These are phyloP conservation scores for Decorospora gaudefroyi DNA, from an alignment of 2,329 filamentous ascomycete species.

Conservation along the genomic window DNA sequence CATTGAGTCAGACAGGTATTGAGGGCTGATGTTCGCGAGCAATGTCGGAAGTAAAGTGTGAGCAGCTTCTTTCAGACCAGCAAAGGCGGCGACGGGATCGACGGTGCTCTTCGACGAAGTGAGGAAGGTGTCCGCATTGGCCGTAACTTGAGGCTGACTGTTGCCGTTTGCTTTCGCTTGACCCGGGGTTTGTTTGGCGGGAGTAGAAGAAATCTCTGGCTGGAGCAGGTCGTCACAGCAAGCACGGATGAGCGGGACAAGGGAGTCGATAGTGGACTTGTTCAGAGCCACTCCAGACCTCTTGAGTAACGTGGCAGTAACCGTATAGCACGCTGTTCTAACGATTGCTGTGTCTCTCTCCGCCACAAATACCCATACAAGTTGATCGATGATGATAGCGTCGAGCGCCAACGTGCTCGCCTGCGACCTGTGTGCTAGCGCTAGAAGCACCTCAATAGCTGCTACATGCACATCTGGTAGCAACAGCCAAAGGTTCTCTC, in stretches of 20 bases:
- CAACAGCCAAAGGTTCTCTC: conserved; percentile 73
- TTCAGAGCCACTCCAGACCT: conserved; percentile 68
- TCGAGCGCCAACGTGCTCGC: conserved; percentile 63
- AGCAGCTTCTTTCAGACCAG: conserved; percentile 62
- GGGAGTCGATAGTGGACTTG: conserved; percentile 66
- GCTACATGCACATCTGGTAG: conserved; percentile 76
- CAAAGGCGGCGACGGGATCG: conserved; percentile 44
- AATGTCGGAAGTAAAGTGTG: conserved; percentile 64
- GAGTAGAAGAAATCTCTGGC: conserved; percentile 37
- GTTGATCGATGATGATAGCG: conserved; percentile 70
- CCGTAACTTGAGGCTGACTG: conserved; percentile 45
- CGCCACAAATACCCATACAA: conserved; percentile 69
- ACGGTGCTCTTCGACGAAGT: conserved; percentile 45
- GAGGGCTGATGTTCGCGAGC: conserved; percentile 66
- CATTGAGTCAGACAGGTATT: conserved; percentile 69
- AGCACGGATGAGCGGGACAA: conserved; percentile 65
- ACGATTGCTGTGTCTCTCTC: conserved; percentile 58
- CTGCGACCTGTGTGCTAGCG: conserved; percentile 63
- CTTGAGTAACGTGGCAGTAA: conserved; percentile 62
- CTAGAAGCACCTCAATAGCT: conserved; percentile 65
- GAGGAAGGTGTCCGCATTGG: conserved; percentile 76
- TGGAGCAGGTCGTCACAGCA: conserved; percentile 77
- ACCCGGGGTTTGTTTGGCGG: conserved; percentile 47
- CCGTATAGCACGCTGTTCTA: conserved; percentile 64
- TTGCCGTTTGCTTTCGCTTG: conserved; percentile 50